These are phyloP conservation scores for Claviceps fusiformis DNA, from an alignment of 2,329 filamentous ascomycete genomes.

Conservation along the genomic window DNA sequence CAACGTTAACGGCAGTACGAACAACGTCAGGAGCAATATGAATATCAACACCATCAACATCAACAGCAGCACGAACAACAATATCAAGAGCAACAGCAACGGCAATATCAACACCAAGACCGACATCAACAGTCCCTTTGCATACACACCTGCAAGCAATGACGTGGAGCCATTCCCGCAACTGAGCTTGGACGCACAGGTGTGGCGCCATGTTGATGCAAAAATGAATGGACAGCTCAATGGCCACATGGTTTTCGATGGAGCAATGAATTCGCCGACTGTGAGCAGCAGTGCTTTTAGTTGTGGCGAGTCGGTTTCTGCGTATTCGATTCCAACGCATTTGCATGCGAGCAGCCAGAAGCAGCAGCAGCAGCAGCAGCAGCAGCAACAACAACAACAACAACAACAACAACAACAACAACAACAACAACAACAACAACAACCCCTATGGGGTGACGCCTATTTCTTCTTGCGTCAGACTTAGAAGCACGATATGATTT, in stretches of 20 bases:
- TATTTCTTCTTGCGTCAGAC: conserved; percentile 5
- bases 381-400: no score
- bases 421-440: no score
- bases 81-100: no score
- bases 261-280: conserved; percentile 19
- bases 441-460: conserved; percentile 12
- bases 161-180: conserved; percentile 19
- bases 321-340: conserved; percentile 21
- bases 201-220: conserved; percentile 16
- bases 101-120: no score
- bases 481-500: no score
- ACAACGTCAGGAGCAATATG: no score
- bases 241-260: conserved; percentile 15
- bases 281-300: conserved; percentile 23
- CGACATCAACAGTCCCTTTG: conserved; percentile 13
- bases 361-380: conserved; percentile 9
- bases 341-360: conserved; percentile 7
- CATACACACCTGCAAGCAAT: conserved; percentile 12
- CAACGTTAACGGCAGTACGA: no score
- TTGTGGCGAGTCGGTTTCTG: conserved; percentile 21
- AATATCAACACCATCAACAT: no score
- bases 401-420: no score
- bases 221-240: conserved; percentile 13
- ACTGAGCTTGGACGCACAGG: conserved; percentile 16
- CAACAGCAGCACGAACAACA: no score